These are phyloP conservation scores for Fonsecaea monophora DNA, from an alignment of 2,329 filamentous ascomycete genomes.

Conservation along the genomic window DNA sequence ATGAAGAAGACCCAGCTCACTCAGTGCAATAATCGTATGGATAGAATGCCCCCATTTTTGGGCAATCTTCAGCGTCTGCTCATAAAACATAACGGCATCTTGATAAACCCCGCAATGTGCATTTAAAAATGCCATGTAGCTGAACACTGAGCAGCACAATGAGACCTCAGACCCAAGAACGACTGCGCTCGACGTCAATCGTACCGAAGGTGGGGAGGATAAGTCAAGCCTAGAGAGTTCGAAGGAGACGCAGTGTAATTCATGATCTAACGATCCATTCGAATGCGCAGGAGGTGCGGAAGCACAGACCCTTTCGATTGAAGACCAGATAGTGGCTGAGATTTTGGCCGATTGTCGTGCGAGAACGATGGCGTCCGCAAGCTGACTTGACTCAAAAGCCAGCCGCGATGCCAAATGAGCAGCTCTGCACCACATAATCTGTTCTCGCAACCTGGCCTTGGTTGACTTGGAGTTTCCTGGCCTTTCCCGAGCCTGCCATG, in stretches of 20 bases:
- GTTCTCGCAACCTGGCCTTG: conserved; percentile 25
- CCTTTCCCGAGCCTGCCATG: conserved; percentile 41
- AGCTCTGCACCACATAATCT: conserved; percentile 28
- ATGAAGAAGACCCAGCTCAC: conserved; percentile 29
- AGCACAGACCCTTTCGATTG: conserved; percentile 44
- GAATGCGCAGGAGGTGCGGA: conserved; percentile 17
- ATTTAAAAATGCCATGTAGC: conserved; percentile 78
- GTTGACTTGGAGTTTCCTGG: conserved; percentile 10
- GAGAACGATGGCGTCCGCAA: conserved; percentile 29
- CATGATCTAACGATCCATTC: conserved; percentile 35
- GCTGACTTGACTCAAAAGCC: conserved; percentile 27
- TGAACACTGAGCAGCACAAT: conserved; percentile 72
- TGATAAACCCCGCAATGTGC: conserved; percentile 84
- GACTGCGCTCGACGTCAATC: conserved; percentile 59
- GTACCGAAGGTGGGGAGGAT: conserved; percentile 37
- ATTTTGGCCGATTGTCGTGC: conserved; percentile 39
- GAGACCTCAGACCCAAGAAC: conserved; percentile 81
- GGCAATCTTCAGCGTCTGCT: conserved; percentile 81
- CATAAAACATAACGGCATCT: conserved; percentile 85
- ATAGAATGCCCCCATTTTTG: conserved; percentile 42
- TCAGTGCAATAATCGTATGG: conserved; percentile 12
- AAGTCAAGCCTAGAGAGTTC: conserved; percentile 50
- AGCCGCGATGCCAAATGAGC: conserved; percentile 33
- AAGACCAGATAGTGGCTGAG: conserved; percentile 34
- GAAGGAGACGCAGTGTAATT: conserved; percentile 48